Evolutionary conservation across 2,329 filamentous ascomycete species (phyloP).

Genomic region (Sporothrix variecibatus): DNA sequence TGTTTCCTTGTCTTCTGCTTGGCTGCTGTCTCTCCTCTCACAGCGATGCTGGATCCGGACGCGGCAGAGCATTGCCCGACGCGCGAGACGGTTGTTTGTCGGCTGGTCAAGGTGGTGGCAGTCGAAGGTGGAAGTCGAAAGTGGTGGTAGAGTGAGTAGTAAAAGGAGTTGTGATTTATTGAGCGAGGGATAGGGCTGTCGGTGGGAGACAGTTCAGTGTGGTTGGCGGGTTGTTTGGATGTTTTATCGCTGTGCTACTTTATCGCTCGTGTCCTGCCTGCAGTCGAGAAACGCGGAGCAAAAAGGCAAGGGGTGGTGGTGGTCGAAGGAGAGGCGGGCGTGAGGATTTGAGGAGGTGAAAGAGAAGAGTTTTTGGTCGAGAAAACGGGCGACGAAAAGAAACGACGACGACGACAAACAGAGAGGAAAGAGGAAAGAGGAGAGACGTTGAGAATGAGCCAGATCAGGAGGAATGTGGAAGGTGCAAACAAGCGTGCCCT

Average conservation of each 20-base stretch:
- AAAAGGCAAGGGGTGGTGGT: not conserved
- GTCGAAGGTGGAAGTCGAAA: not conserved
- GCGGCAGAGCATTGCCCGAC: constrained; percentile 22
- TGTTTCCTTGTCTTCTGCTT: not conserved
- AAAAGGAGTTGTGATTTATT: not conserved
- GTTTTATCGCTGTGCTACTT: not conserved
- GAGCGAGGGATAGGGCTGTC: not conserved
- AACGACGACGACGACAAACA: not conserved
- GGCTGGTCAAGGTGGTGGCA: not conserved
- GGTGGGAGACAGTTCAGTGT: not conserved
- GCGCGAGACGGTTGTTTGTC: not conserved
- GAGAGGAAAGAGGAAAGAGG: constrained; percentile 1
- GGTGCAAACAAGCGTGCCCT: not conserved
- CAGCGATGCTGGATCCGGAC: constrained; percentile 21
- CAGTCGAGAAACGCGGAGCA: not conserved
- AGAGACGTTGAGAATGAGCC: constrained; percentile 11
- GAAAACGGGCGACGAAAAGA: not conserved
- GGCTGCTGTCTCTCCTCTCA: not conserved
- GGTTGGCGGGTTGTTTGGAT: not conserved
- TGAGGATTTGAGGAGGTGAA: not conserved
- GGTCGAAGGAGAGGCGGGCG: not conserved
- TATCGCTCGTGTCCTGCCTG: constrained; percentile 1
- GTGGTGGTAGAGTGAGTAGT: not conserved
- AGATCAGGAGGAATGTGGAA: constrained; percentile 12
- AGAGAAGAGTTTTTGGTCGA: not conserved